A percentile compares a stretch with the other conserved stretches of the same genome.
Conservation (phyloP, 2,329 filamentous ascomycete species). For the Coniella vitis region DNA sequence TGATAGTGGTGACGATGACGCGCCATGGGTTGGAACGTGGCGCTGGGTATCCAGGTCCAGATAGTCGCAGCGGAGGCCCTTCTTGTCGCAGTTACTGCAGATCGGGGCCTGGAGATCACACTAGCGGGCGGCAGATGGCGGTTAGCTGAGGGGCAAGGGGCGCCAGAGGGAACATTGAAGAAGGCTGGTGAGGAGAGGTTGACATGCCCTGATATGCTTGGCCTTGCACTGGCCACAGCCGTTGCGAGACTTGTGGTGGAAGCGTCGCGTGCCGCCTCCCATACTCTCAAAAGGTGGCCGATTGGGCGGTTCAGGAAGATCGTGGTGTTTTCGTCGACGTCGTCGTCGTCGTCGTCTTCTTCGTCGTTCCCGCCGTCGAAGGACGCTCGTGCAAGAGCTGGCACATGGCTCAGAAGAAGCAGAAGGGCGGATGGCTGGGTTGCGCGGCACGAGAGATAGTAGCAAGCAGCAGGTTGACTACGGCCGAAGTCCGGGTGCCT, state of each 20-base stretch:
- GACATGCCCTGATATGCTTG: conserved; percentile 1
- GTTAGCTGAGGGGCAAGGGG: background rate
- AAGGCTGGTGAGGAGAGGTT: background rate
- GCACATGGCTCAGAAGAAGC: too few species aligned
- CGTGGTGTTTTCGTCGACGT: too few species aligned
- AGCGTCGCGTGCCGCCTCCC: background rate
- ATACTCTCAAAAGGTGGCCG: background rate
- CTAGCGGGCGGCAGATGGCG: background rate
- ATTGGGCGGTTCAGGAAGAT: background rate
- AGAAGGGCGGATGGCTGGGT: too few species aligned
- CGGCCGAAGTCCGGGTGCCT: too few species aligned
- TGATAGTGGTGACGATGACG: background rate
- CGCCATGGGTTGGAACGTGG: background rate
- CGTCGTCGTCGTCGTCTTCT: too few species aligned
- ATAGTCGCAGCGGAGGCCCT: background rate
- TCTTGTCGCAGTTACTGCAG: conserved; percentile 4
- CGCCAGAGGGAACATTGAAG: too few species aligned
- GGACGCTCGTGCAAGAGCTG: too few species aligned
- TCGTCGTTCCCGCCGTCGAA: too few species aligned
- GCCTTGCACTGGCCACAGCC: conserved; percentile 6
- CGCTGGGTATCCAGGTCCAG: background rate
- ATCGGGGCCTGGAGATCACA: conserved; percentile 3
- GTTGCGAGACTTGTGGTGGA: conserved; percentile 1
- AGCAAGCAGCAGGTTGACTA: too few species aligned
- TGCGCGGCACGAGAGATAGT: too few species aligned